phyloP scores from a whole-genome alignment of 2,329 filamentous ascomycete species.

The Pleurostoma richardsiae region DNA sequence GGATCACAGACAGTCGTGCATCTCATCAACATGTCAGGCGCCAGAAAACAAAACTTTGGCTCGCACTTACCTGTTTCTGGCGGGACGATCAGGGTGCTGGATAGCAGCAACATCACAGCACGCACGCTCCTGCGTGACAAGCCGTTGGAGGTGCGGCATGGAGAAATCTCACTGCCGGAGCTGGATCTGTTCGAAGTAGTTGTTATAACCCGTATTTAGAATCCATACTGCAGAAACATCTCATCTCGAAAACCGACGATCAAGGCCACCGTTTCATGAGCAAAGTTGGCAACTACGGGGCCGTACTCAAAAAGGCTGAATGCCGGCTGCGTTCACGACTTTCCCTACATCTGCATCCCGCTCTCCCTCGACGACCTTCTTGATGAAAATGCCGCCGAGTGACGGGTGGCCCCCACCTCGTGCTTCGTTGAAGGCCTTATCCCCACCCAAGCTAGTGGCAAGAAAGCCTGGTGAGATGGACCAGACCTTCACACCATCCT shows the following conservation, averaged over 20 bases:
- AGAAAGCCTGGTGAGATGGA: conserved; percentile 41
- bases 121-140: not conserved
- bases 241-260: too few relatives aligned
- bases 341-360: conserved; percentile 31
- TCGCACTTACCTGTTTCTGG: not conserved
- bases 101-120: not conserved
- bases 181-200: conserved; percentile 1
- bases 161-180: not conserved
- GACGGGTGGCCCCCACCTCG: conserved; percentile 12
- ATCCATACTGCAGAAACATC: too few relatives aligned
- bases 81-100: not conserved
- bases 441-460: conserved; percentile 37
- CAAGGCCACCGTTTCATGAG: too few relatives aligned
- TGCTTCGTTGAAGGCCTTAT: conserved; percentile 9
- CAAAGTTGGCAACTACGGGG: too few relatives aligned
- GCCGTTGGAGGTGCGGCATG: not conserved
- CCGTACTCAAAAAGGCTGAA: not conserved
- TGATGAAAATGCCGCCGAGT: conserved; percentile 25
- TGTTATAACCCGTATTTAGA: not conserved
- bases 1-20: not conserved
- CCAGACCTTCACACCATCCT: conserved; percentile 46
- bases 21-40: not conserved
- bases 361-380: conserved; percentile 30
- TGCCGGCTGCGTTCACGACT: conserved; percentile 13
- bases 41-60: conserved; percentile 1